phyloP scores from a whole-genome alignment of 495 filamentous ascomycete genomes.

The Penicillium samsonianum region DNA sequence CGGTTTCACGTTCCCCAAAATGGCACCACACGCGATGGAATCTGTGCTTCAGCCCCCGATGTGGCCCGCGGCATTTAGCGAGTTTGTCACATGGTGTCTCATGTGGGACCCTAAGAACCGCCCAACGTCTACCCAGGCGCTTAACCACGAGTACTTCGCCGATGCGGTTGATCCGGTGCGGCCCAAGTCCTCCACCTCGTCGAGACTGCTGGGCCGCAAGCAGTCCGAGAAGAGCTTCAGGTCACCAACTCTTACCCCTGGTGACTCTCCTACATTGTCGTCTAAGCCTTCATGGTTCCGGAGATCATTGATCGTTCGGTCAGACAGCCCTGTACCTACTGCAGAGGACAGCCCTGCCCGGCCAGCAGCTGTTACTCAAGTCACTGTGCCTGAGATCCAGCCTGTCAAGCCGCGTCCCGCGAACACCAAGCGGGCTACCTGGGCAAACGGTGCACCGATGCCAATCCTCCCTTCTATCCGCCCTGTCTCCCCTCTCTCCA shows the following conservation, averaged over 20 bases:
- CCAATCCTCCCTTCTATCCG: slow-evolving; percentile 95
- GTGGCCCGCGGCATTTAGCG: slow-evolving; percentile 84
- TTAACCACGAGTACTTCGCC: slow-evolving; percentile 93
- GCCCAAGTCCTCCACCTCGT: slow-evolving; percentile 80
- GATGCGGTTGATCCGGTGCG: slow-evolving; percentile 92
- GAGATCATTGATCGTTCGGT: slow-evolving; percentile 79
- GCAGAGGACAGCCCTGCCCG: slow-evolving; percentile 39
- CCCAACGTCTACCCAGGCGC: slow-evolving; percentile 90
- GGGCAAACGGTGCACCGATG: slow-evolving; percentile 93
- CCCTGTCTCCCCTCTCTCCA: slow-evolving; percentile 90
- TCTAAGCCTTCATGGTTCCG: slow-evolving; percentile 96
- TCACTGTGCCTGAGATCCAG: slow-evolving; percentile 50
- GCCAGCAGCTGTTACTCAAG: slow-evolving; percentile 55
- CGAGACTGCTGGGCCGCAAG: slow-evolving; percentile 81
- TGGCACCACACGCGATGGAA: slow-evolving; percentile 97
- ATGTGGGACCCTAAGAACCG: slow-evolving; percentile 98
- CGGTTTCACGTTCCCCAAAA: slow-evolving; percentile 98
- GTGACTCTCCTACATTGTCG: slow-evolving; percentile 66
- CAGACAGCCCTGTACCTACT: slow-evolving; percentile 55
- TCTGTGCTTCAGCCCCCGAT: slow-evolving; percentile 85
- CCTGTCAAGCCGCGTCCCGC: slow-evolving; percentile 59
- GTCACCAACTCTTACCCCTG: slow-evolving; percentile 61
- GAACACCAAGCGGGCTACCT: slow-evolving; percentile 77
- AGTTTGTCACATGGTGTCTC: slow-evolving; percentile 97
- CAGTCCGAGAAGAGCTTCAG: slow-evolving; percentile 73